Evolutionary conservation across 768 basidiomycete genomes (phyloP), one percentile per base, ranked within the genome.

Genomic region (Tulasnella sp.): DNA sequence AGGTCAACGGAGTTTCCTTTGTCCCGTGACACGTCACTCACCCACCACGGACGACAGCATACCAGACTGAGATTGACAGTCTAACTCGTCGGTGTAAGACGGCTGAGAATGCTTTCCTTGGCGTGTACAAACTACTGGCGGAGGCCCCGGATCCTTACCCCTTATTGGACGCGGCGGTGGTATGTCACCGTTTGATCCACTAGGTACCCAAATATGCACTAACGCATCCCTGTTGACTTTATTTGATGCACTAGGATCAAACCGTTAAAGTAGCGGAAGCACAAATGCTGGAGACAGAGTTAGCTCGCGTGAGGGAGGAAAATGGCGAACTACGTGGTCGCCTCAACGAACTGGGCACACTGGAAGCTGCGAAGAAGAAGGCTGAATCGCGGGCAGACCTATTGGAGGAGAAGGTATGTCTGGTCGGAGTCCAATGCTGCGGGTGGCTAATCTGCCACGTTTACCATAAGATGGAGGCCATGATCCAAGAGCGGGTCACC

Each of bases 131-230:
- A 67, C 80, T 94, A 19, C 71, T 99, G 6, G 92, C 94, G 0
- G 96, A 99, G 65, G 94, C 89, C 2, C 96, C 94, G 0, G 96
- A 99, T 68, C 96, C 96, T 14, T 96, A 94, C 67, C 96, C 96
- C 7, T 75, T 98, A 6, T 80, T 99, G 12, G 94, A 99, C 65
- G 89, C 83, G 11, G 93, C 91, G 9, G 87, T 98, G 29, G 88
- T 90, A 66, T 48, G 78, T 67, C 63, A 9, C 9, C 11, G 43
- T 7, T 55, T 60, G 27, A 8, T 15, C 11, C 17, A 49, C 27
- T 17, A 4, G 39, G 27, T 17, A 12, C 53, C 14, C 23, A 11
- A 39, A 9, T 39, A 39, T n/a, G 9, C 8, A 12, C 9, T 21
- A n/a, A 53, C 21, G 31, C 49, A 50, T 31, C 34, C 1, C 35